Evolutionary conservation across 495 filamentous ascomycete species (phyloP).

Genomic region (Acidiella bohemica): DNA sequence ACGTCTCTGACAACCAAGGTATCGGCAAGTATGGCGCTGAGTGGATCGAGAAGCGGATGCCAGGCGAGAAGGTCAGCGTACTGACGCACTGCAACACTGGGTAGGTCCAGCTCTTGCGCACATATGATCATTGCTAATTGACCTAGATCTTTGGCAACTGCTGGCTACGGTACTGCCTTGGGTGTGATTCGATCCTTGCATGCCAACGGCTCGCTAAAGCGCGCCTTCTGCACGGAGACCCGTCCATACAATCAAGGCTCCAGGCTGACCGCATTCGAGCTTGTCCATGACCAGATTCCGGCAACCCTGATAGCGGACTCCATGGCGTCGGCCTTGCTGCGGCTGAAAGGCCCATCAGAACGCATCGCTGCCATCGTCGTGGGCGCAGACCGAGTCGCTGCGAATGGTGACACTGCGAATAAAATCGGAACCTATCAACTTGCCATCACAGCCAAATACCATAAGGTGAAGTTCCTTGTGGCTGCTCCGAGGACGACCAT

Average conservation of each 20-base stretch:
- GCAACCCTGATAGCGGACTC: constrained; percentile 89
- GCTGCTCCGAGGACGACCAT: constrained; percentile 91
- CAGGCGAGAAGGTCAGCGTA: constrained; percentile 46
- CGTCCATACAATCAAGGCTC: constrained; percentile 97
- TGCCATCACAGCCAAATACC: constrained; percentile 70
- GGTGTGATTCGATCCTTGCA: constrained; percentile 85
- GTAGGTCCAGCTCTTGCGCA: constrained; percentile 30
- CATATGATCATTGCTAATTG: constrained; percentile 15
- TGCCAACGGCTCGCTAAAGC: constrained; percentile 46
- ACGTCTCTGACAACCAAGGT: constrained; percentile 68
- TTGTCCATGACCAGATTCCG: constrained; percentile 87
- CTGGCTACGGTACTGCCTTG: constrained; percentile 88
- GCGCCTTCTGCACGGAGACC: constrained; percentile 92
- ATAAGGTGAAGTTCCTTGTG: constrained; percentile 86
- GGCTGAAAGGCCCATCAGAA: constrained; percentile 36
- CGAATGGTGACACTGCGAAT: constrained; percentile 95
- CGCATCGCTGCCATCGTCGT: constrained; percentile 77
- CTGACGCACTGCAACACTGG: constrained; percentile 97
- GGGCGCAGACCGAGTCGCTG: constrained; percentile 86
- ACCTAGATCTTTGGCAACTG: constrained; percentile 74
- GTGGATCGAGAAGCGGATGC: constrained; percentile 52
- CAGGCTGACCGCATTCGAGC: constrained; percentile 85
- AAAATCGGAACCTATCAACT: constrained; percentile 95
- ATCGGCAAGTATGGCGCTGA: constrained; percentile 74
- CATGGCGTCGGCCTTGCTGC: constrained; percentile 78